A percentile compares a stretch with the other conserved stretches of the same genome.
Conservation (phyloP, 306 rosid genomes). For the Mimosa bimucronata region DNA sequence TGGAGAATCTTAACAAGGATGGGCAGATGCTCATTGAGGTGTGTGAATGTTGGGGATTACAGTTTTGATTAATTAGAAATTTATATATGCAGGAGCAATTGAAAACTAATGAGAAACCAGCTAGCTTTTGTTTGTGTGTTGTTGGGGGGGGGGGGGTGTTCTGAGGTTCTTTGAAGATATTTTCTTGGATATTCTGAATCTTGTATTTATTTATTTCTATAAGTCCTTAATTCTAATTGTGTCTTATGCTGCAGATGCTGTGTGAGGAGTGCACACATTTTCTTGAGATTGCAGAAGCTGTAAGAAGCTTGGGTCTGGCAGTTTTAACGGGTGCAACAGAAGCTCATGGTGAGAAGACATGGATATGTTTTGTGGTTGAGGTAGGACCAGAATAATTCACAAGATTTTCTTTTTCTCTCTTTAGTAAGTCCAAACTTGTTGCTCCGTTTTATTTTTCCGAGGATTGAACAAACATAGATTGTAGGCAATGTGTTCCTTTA, state of each 20-base stretch:
- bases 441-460: neutral
- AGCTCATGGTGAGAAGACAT: slow-evolving; percentile 78
- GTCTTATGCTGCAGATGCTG: slow-evolving; percentile 63
- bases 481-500: neutral
- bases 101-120: slow-evolving; percentile 14
- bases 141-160: neutral
- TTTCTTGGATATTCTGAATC: neutral
- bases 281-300: slow-evolving; percentile 94
- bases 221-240: slow-evolving; percentile 26
- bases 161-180: slow-evolving; percentile 3
- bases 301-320: slow-evolving; percentile 80
- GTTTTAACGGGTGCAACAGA: slow-evolving; percentile 87
- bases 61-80: slow-evolving; percentile 28
- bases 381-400: slow-evolving; percentile 47
- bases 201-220: neutral
- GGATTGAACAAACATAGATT: slow-evolving; percentile 12
- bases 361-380: slow-evolving; percentile 97
- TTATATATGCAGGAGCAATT: neutral
- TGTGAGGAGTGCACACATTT: slow-evolving; percentile 96
- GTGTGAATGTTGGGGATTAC: slow-evolving; percentile 28
- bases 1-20: slow-evolving; percentile 82
- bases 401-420: slow-evolving; percentile 1
- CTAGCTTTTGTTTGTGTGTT: neutral
- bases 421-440: neutral
- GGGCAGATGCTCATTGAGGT: slow-evolving; percentile 99